Base-by-base conservation (phyloP, 768 basidiomycete species). In the Tylopilus rubrobrunneus region DNA sequence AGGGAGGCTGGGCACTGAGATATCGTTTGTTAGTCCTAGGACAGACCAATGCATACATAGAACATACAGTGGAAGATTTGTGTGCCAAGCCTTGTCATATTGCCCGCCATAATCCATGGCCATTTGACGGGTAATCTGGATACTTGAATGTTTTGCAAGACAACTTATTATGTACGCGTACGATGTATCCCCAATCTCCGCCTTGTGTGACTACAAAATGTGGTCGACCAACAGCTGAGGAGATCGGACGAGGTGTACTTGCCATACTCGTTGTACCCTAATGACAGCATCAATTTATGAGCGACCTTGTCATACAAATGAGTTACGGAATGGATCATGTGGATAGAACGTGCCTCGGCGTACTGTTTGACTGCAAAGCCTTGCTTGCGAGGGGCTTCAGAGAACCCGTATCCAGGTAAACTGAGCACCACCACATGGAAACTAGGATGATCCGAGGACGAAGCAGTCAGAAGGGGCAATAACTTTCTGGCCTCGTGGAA, bases 371-470 rank as follows among this genome's bases (percentile, higher is more conserved):
- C 33, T 9, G 57, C 61, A 56, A 85, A 86, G 0, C 83, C 82
- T 53, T 73, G 73, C 62, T 78, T 78, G 46, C 64, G 78, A 0
- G 81, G 77, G 0, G 76, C 80, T 41, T 82, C 76, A 0, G 84
- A 85, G 65, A 84, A 86, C 0, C 82, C 84, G 64, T 68, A 86
- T 0, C 82, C 82, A 9, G 84, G 85, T 15, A 86, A 59, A 58
- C 83, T 79, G 34, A 77, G 56, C 0, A 78, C 79, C 0, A 87
- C 81, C 21, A 87, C 81, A 56, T 86, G 82, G 63, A 87, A 86
- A 48, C 75, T 79, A 2, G 83, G 84, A 5, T 78, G 72, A 0
- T 73, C 67, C 2, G 70, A 51, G 1, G 74, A 71, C 0, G 68
- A 65, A 21, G 72, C 65, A 0, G 76, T 71, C 55, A 87, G 67